phyloP scores from a whole-genome alignment of 208 protist species.

The Naegleria lovaniensis region DNA sequence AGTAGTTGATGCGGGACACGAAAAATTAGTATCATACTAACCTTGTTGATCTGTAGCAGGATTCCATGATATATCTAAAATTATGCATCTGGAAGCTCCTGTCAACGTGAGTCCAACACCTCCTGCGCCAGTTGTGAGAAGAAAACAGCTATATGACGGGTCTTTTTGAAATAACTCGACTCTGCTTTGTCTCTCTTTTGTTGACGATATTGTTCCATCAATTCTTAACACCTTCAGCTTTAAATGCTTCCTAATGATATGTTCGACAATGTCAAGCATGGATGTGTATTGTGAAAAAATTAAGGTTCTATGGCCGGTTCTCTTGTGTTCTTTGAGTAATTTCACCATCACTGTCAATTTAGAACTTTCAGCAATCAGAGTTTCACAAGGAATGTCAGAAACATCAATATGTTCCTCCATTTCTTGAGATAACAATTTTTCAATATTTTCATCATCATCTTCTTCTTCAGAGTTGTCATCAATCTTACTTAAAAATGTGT shows the following conservation, averaged over 20 bases:
- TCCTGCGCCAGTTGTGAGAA: slow-evolving; percentile 91
- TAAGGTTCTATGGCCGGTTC: not conserved
- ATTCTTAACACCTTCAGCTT: not conserved
- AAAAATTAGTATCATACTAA: slow-evolving; percentile 34
- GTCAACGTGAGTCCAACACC: slow-evolving; percentile 92
- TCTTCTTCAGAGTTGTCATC: not conserved
- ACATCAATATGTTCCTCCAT: not conserved
- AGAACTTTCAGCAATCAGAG: not conserved
- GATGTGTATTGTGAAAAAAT: slow-evolving; percentile 6
- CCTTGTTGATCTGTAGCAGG: slow-evolving; percentile 84
- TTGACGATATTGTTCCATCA: not conserved
- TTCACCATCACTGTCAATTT: not conserved
- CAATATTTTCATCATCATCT: not conserved
- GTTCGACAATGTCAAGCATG: slow-evolving; percentile 20
- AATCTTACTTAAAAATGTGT: not conserved
- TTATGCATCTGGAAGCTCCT: slow-evolving; percentile 85
- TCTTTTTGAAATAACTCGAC: slow-evolving; percentile 77
- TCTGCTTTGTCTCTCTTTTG: slow-evolving; percentile 33
- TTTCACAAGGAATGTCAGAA: not conserved
- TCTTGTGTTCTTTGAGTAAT: not conserved
- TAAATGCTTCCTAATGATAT: not conserved
- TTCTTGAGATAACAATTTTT: not conserved
- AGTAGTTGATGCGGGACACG: not conserved
- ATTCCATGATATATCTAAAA: slow-evolving; percentile 96
- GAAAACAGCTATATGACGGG: slow-evolving; percentile 62